These are phyloP conservation scores for Aspergillus haitiensis DNA, from an alignment of 495 filamentous ascomycete genomes.

Conservation along the genomic window DNA sequence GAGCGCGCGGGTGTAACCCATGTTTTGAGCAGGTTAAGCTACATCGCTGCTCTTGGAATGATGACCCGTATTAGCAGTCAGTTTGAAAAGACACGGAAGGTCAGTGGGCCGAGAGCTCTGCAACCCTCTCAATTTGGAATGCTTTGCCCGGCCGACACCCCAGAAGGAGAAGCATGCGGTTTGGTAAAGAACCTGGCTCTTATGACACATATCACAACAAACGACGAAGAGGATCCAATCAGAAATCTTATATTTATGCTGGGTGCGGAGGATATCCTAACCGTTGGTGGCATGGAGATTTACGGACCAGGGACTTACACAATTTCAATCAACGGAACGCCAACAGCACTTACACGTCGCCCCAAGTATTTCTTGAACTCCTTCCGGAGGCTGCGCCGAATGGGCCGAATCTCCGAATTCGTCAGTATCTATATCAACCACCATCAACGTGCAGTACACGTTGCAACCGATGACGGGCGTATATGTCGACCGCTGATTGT, in stretches of 20 bases:
- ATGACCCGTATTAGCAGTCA: conserved; percentile 99
- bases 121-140: conserved; percentile 98
- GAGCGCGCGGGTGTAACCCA: conserved; percentile 96
- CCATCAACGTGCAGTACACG: conserved; percentile 86
- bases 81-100: conserved; percentile 97
- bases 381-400: conserved; percentile 81
- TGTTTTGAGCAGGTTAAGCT: conserved; percentile 91
- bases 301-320: conserved; percentile 81
- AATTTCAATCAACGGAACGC: conserved; percentile 93
- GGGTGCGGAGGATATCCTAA: conserved; percentile 74
- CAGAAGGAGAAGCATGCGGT: conserved; percentile 97
- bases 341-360: conserved; percentile 75
- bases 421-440: conserved; percentile 93
- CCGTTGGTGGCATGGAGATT: conserved; percentile 74
- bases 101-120: conserved; percentile 89
- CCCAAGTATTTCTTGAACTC: conserved; percentile 80
- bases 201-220: conserved; percentile 98
- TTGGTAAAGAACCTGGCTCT: conserved; percentile 97
- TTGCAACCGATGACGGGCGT: conserved; percentile 93
- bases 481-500: conserved; percentile 95
- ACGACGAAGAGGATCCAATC: conserved; percentile 87
- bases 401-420: conserved; percentile 88
- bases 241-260: conserved; percentile 74
- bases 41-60: conserved; percentile 98
- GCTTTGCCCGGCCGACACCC: conserved; percentile 94